Evolutionary conservation across 2,329 filamentous ascomycete genomes (phyloP).

Genomic region (Tolypocladium endophyticum): DNA sequence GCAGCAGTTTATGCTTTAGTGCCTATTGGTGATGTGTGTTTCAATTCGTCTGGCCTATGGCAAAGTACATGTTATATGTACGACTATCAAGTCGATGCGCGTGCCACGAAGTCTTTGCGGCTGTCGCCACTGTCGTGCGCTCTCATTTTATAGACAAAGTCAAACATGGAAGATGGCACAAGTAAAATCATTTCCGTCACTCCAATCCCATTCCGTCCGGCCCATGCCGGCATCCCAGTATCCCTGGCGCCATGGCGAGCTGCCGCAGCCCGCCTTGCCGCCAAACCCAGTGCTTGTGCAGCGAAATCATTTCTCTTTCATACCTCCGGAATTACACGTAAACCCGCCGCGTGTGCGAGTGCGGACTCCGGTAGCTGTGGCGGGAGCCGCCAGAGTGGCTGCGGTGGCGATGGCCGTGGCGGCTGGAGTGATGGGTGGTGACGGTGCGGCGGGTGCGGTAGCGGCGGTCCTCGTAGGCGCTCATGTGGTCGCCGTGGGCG

Average conservation of each 20-base stretch:
- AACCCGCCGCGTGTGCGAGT: constrained; percentile 37
- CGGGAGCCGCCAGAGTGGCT: constrained; percentile 24
- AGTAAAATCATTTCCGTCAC: neutral
- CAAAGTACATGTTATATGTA: too few species aligned
- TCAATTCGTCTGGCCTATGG: neutral
- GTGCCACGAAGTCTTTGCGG: neutral
- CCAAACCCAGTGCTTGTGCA: neutral
- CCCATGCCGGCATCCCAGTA: neutral
- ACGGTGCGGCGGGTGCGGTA: constrained; percentile 12
- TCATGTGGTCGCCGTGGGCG: constrained; percentile 42
- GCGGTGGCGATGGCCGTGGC: constrained; percentile 30
- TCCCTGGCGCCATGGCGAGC: neutral
- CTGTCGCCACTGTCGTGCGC: neutral
- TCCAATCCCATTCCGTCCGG: neutral
- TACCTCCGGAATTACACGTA: constrained; percentile 21
- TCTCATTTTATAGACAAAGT: neutral
- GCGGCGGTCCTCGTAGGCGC: constrained; percentile 18
- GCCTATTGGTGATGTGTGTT: neutral
- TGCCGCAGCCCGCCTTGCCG: neutral
- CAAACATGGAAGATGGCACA: neutral
- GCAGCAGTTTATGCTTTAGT: neutral
- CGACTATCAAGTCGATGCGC: neutral
- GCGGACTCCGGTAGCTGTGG: constrained; percentile 30
- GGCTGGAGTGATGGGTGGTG: constrained; percentile 26
- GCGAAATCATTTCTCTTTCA: neutral